Percentiles rank a stretch among this genome's conserved stretches.
Evolutionary conservation across 208 protist genomes (phyloP).

Genomic region (Trichomonas tenax): DNA sequence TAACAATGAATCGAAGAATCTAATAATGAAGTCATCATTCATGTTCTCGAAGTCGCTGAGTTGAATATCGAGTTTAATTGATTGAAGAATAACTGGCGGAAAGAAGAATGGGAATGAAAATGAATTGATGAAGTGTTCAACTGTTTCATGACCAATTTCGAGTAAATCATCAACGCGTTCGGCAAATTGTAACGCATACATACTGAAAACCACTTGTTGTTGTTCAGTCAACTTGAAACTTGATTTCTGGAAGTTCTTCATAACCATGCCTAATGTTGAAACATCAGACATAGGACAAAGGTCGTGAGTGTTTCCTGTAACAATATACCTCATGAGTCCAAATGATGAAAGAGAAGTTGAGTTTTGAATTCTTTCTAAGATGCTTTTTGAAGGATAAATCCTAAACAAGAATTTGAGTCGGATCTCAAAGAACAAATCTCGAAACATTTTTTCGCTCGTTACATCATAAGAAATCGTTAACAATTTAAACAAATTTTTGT

Average conservation of each 20-base stretch:
- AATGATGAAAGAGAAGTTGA: background rate
- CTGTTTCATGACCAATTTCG: background rate
- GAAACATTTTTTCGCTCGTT: background rate
- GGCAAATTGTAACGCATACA: background rate
- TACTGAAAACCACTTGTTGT: background rate
- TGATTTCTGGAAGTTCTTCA: background rate
- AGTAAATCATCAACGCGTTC: background rate
- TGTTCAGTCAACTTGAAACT: background rate
- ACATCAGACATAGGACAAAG: background rate
- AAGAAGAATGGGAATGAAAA: background rate
- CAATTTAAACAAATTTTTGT: background rate
- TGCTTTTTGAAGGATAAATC: background rate
- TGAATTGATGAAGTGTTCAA: background rate
- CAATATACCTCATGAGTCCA: background rate
- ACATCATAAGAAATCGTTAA: background rate
- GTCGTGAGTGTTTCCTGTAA: background rate
- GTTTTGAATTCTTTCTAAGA: background rate
- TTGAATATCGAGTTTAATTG: background rate
- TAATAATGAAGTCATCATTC: background rate
- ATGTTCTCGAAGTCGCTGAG: background rate
- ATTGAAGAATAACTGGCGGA: background rate
- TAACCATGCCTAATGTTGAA: background rate
- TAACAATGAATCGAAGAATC: background rate
- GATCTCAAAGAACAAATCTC: background rate
- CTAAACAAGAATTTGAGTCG: background rate